Base-by-base conservation (phyloP, 2,329 filamentous ascomycete genomes). In the Aspergillus calidoustus region DNA sequence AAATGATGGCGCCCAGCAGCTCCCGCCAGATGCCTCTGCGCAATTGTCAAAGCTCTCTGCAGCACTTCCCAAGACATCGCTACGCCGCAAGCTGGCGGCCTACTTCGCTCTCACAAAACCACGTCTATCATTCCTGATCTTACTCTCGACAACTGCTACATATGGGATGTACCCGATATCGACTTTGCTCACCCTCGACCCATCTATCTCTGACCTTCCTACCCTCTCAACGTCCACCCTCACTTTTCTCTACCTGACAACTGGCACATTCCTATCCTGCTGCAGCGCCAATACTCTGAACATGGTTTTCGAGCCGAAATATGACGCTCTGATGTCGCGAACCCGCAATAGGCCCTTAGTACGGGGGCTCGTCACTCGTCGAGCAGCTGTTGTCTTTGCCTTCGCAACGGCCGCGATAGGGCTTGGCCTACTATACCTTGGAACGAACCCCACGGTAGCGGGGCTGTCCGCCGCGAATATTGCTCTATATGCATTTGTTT, bases 81-180 rank as follows among this genome's bases (percentile, higher is more conserved):
- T 88, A 48, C 83, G 84, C 64, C 91, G 93, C 60, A 84, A 87
- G 59, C 74, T 95, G 66, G 91, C 93, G 23, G 89, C 92, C 31
- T 92, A 92, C 71, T 89, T 99, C 65, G 91, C 95, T 28, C 88
- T 99, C 67, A 91, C 93, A n/a, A 99, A 99, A 76, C 95, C 95
- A 3, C 92, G 94, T 57, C 87, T 99, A 53, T 94, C 92, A 7
- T 90, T 96, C 69, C 88, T 99, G 51, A 90, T 99, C 64, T 90
- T 97, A 34, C 88, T 99, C 52, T 92, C 92, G 0, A 92, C 94
- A 30, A 97, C 95, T 76, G 91, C 91, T 2, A 87, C 94, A 3
- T 99, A 98, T 77, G 92, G 92, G 17, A 83, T 99, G 59, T 99
- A 97, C 76, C 95, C 95, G 0, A 91, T 97, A 2, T 93, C 94